These are phyloP conservation scores for Lichtheimia hyalospora DNA, from an alignment of 371 early-diverging fungal species.

Conservation along the genomic window DNA sequence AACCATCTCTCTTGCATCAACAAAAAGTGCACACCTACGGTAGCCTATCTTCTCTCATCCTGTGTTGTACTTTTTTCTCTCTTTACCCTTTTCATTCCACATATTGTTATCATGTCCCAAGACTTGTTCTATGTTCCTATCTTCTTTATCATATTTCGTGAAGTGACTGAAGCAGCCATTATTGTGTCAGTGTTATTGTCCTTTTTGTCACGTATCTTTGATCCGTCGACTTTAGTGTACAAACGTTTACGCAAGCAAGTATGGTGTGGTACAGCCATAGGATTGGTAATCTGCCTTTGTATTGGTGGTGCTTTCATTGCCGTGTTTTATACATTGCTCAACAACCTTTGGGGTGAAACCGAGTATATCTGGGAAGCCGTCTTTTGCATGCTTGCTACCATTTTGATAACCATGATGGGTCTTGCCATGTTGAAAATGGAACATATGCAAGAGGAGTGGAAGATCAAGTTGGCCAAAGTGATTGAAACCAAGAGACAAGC, in stretches of 20 bases:
- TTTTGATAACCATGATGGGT: slow-evolving; percentile 76
- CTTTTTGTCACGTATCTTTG: slow-evolving; percentile 65
- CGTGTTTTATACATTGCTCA: slow-evolving; percentile 57
- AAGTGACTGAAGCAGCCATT: slow-evolving; percentile 75
- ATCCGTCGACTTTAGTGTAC: slow-evolving; percentile 37
- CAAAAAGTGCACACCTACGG: neutral
- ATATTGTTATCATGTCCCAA: neutral
- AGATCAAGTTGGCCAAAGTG: slow-evolving; percentile 55
- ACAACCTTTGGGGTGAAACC: slow-evolving; percentile 58
- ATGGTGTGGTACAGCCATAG: slow-evolving; percentile 61
- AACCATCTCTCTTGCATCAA: neutral
- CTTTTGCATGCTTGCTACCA: slow-evolving; percentile 65
- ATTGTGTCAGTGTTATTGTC: slow-evolving; percentile 81
- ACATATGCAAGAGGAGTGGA: slow-evolving; percentile 74
- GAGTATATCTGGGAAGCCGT: slow-evolving; percentile 83
- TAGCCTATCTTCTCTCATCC: neutral
- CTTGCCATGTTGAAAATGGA: slow-evolving; percentile 75
- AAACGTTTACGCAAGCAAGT: slow-evolving; percentile 64
- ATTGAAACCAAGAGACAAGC: slow-evolving; percentile 24
- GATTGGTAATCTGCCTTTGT: slow-evolving; percentile 60
- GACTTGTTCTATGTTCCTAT: slow-evolving; percentile 76
- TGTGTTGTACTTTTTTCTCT: too few species aligned
- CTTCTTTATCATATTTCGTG: slow-evolving; percentile 85
- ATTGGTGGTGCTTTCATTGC: slow-evolving; percentile 76
- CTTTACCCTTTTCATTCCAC: neutral